phyloP scores from a whole-genome alignment of 164 flowering plant genomes.

The Dillenia suffruticosa region DNA sequence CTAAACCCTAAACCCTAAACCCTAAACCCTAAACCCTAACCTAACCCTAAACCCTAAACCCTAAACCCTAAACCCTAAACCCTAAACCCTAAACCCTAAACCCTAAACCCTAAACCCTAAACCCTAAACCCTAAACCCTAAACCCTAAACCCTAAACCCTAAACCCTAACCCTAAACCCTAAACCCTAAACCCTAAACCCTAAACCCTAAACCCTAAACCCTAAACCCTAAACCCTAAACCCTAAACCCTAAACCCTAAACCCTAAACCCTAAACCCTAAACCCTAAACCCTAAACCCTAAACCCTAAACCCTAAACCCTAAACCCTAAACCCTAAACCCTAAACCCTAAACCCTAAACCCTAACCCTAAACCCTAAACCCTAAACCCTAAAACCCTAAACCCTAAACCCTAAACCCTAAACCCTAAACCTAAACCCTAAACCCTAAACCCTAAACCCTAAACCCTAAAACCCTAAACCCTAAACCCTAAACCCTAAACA shows the following conservation, averaged over 20 bases:
- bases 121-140: constrained; percentile 2
- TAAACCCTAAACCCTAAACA: constrained; percentile 8
- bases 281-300: constrained; percentile 9
- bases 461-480: constrained; percentile 12
- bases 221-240: constrained; percentile 8
- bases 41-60: constrained; percentile 4
- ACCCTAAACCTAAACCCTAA: constrained; percentile 16
- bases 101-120: constrained; percentile 3
- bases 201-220: constrained; percentile 1
- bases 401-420: too few species aligned
- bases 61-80: constrained; percentile 2
- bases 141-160: constrained; percentile 1
- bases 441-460: constrained; percentile 9
- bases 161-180: constrained; percentile 1
- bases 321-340: constrained; percentile 12
- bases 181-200: not conserved
- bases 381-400: constrained; percentile 17
- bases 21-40: constrained; percentile 3
- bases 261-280: constrained; percentile 3
- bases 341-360: constrained; percentile 8
- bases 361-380: constrained; percentile 13
- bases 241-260: constrained; percentile 6
- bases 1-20: constrained; percentile 7
- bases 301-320: constrained; percentile 10
- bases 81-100: constrained; percentile 6